Evolutionary conservation across 1,284 basidiomycete species (phyloP).

Genomic region (Cryptococcus sp.): DNA sequence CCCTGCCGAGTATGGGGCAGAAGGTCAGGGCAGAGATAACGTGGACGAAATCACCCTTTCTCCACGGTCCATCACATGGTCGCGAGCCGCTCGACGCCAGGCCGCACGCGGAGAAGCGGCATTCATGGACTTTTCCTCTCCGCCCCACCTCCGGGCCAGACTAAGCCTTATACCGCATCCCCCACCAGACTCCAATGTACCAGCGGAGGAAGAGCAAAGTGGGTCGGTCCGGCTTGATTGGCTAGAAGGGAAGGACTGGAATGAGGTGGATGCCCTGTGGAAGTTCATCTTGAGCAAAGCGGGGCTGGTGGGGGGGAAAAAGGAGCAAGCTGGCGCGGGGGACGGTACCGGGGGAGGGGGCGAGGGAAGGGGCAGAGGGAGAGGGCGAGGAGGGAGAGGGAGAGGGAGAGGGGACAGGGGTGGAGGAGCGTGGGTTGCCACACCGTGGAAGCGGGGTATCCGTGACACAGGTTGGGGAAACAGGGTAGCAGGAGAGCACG

Average conservation of each 20-base stretch:
- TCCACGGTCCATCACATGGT: slow-evolving; percentile 66
- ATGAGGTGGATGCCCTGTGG: slow-evolving; percentile 65
- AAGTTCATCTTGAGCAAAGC: slow-evolving; percentile 57
- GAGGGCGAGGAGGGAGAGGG: neutral
- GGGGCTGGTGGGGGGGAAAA: slow-evolving; percentile 18
- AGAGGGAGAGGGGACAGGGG: slow-evolving; percentile 2
- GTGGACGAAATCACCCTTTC: slow-evolving; percentile 45
- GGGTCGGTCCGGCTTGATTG: slow-evolving; percentile 48
- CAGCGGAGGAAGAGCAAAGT: too few species aligned
- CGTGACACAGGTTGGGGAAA: too few species aligned
- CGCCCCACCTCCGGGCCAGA: too few species aligned
- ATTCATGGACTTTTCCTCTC: too few species aligned
- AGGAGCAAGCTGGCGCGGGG: neutral
- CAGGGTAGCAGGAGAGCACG: too few species aligned
- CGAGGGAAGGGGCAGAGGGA: slow-evolving; percentile 3
- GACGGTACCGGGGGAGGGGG: slow-evolving; percentile 3
- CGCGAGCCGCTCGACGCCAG: slow-evolving; percentile 58
- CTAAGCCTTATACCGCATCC: too few species aligned
- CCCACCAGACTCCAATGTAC: too few species aligned
- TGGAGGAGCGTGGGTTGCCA: neutral
- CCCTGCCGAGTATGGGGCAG: neutral
- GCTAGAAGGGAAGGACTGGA: slow-evolving; percentile 61
- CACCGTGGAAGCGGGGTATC: too few species aligned
- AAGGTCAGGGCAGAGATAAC: neutral
- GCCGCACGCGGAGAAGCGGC: slow-evolving; percentile 50